Conservation (phyloP, 2,329 filamentous ascomycete species). For the Diaporthe ilicicola region DNA sequence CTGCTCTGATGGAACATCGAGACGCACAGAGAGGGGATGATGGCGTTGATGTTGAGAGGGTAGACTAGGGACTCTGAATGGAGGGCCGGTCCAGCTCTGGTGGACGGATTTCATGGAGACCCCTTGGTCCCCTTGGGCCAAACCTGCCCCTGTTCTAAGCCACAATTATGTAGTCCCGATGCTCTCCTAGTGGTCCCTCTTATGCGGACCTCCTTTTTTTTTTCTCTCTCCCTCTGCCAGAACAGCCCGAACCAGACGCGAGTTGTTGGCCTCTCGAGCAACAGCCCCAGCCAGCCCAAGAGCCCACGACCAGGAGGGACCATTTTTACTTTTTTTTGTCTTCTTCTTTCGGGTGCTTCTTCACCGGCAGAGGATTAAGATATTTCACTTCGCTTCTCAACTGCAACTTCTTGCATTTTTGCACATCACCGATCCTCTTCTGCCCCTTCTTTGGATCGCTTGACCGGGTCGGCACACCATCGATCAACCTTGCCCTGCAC, state of each 20-base stretch:
- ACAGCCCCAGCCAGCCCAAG: conserved; percentile 13
- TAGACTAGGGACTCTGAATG: too few relatives aligned
- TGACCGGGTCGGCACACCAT: conserved; percentile 20
- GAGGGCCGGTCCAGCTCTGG: too few relatives aligned
- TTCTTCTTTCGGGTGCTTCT: conserved; percentile 16
- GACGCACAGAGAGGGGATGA: too few relatives aligned
- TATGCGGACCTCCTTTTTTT: conserved; percentile 32
- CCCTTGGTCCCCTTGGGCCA: background rate
- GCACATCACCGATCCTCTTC: conserved; percentile 14
- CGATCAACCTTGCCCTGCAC: conserved; percentile 22
- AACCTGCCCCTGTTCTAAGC: conserved; percentile 26
- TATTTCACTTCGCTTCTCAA: conserved; percentile 21
- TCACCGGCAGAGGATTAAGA: conserved; percentile 5
- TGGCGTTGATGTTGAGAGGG: too few relatives aligned
- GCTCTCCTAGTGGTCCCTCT: conserved; percentile 24
- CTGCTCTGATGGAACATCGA: too few relatives aligned
- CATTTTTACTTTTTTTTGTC: conserved; percentile 10
- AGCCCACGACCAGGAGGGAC: conserved; percentile 10
- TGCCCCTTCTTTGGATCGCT: conserved; percentile 16
- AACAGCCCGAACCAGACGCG: conserved; percentile 9
- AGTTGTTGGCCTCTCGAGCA: conserved; percentile 25
- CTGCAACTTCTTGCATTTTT: background rate
- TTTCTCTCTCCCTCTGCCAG: conserved; percentile 4
- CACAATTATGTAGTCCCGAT: conserved; percentile 20
- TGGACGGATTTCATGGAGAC: background rate